phyloP scores from a whole-genome alignment of 345 rosid species.

The Geranium brycei region DNA sequence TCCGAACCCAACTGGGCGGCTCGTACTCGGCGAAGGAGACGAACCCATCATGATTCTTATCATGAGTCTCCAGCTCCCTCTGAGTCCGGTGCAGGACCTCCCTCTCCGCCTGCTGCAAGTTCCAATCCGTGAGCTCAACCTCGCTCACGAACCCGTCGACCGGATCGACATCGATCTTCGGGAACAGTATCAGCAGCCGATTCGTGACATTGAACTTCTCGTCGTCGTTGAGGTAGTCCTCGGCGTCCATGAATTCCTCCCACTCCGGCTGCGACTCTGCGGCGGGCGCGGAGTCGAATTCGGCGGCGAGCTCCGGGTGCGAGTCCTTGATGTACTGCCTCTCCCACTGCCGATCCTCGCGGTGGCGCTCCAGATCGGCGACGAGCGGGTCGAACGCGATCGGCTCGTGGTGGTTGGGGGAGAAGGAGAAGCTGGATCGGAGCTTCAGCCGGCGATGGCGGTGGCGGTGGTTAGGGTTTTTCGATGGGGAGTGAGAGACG shows the following conservation, averaged over 20 bases:
- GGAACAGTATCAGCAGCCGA: constrained; percentile 52
- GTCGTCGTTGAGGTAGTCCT: constrained; percentile 25
- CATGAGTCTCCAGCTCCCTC: constrained; percentile 29
- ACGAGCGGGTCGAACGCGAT: constrained; percentile 35
- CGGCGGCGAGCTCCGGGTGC: constrained; percentile 36
- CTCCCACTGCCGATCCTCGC: constrained; percentile 81
- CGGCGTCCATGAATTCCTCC: constrained; percentile 9
- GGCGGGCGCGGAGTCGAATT: neutral
- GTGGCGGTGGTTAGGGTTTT: constrained; percentile 13
- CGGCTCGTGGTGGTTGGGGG: constrained; percentile 17
- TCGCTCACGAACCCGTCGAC: constrained; percentile 35
- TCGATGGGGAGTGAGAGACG: constrained; percentile 38
- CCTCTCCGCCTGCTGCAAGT: constrained; percentile 30
- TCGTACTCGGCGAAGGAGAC: constrained; percentile 52
- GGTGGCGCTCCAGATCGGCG: constrained; percentile 38
- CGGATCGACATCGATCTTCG: constrained; percentile 41
- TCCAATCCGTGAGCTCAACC: constrained; percentile 56
- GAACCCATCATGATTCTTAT: constrained; percentile 42
- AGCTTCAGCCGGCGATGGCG: constrained; percentile 46
- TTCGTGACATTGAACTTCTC: constrained; percentile 39
- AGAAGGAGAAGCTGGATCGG: constrained; percentile 40
- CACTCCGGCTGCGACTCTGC: constrained; percentile 4
- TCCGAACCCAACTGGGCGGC: constrained; percentile 78
- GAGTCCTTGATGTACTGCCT: constrained; percentile 44
- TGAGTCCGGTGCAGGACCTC: constrained; percentile 34